Conservation (phyloP, 2,329 filamentous ascomycete genomes). For the Neopestalotiopsis clavispora region DNA sequence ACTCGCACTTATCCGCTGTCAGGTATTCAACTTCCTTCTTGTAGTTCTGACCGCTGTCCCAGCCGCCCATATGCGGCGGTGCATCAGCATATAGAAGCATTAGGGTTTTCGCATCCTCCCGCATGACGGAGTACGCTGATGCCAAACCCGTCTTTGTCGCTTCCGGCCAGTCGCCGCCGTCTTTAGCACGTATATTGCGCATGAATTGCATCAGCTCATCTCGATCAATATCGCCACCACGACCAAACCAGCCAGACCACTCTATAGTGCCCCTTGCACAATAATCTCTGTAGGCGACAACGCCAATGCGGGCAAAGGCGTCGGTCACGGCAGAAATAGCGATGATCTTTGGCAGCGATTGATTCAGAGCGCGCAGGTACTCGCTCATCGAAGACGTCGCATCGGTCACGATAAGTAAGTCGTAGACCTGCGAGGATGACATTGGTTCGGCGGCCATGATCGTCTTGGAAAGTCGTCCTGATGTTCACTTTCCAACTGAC, state of each 20-base stretch:
- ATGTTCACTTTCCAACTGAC: neutral
- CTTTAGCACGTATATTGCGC: slow-evolving; percentile 33
- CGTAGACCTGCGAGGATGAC: slow-evolving; percentile 32
- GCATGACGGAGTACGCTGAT: slow-evolving; percentile 50
- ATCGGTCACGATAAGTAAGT: slow-evolving; percentile 52
- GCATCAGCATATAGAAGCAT: slow-evolving; percentile 54
- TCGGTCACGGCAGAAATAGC: slow-evolving; percentile 52
- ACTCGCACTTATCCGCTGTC: slow-evolving; percentile 22
- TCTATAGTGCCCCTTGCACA: slow-evolving; percentile 39
- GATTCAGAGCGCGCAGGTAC: slow-evolving; percentile 48
- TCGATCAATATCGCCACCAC: slow-evolving; percentile 32
- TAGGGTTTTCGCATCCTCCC: slow-evolving; percentile 52
- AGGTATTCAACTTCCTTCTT: slow-evolving; percentile 32
- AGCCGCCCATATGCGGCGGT: slow-evolving; percentile 45
- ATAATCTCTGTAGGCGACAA: slow-evolving; percentile 58
- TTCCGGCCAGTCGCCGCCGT: slow-evolving; percentile 51
- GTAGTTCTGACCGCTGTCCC: slow-evolving; percentile 34
- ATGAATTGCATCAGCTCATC: slow-evolving; percentile 41
- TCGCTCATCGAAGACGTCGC: slow-evolving; percentile 50
- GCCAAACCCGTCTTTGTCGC: slow-evolving; percentile 55
- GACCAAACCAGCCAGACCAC: slow-evolving; percentile 54
- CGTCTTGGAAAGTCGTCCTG: neutral
- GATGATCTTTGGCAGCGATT: slow-evolving; percentile 55
- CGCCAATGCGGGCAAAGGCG: slow-evolving; percentile 54
- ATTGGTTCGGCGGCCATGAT: no score